Evolutionary conservation across 192 early-diverging fungal genomes (phyloP), one percentile per base, ranked within the genome.

Genomic region (Coemansia umbellata): DNA sequence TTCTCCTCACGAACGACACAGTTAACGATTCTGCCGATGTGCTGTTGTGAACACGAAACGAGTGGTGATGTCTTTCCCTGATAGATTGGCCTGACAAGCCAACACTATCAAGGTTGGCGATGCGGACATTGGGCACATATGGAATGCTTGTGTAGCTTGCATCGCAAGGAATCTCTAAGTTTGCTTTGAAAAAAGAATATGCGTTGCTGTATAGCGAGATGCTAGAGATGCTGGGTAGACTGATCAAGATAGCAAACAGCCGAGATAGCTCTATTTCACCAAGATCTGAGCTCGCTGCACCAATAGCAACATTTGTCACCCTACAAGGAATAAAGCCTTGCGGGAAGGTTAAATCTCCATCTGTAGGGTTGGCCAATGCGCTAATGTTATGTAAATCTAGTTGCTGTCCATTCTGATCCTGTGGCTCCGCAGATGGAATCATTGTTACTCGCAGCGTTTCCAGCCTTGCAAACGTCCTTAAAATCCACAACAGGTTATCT

Each of bases 151-250:
- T 27, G 11, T 45, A 45, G 28, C 43, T 27, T 26, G 28, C 8
- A 5, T 7, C 43, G 28, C 37, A 50, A 1, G 22, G 19, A 6
- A 13, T 30, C 21, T 39, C 60, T 10, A 47, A 18, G 21, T 45
- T 27, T 0, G 40, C n/a, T 15, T 60, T 74, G 15, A 67, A 35
- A 50, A 57, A 67, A 6, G 47, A 47, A 22, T 63, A 68, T 11
- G 65, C 71, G 2, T 19, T 22, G 31, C 54, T 48, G 43, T 57
- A 74, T 9, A 73, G 44, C 23, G 58, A 55, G 5, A 58, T 50
- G 0, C 37, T n/a, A 2, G 41, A 39, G 22, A 56, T 11, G 0
- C 4, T 15, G 10, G 21, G 50, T 28, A 66, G 14, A 28, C 18
- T 10, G 3, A 17, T 27, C 9, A 63, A 5, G 3, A 53, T 32